Evolutionary conservation across 1,139 yeast genomes (phyloP), one percentile per base, ranked within the genome.

Genomic region (Suhomyces terraborum): DNA sequence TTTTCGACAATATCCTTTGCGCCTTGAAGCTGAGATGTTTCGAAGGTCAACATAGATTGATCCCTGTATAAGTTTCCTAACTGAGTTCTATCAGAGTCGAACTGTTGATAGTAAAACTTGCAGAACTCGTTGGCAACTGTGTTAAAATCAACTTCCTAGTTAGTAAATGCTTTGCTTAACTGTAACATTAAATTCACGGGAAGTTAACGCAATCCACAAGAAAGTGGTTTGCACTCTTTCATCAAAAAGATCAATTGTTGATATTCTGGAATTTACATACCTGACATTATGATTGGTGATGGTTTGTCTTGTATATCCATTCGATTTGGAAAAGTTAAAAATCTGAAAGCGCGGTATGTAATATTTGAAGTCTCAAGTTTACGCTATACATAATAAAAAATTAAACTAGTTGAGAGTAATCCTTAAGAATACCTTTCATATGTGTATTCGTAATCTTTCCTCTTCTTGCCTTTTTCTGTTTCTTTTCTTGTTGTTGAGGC

Each of bases 31-130:
- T 91, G 97, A 45, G 93, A 75, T 43, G 91, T 84, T 72, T 94
- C 98, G 59, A 93, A 93, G 35, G 98, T 93, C 69, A 94, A 77
- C 99, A 94, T 94, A 22, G 98, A 89, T 64, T 86, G 91, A 47
- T 88, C 96, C 65, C 98, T 85, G 82, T 93, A 93, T 58, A 93
- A 81, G 73, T 88, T 85, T 55, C 95, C 96, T 64, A 93, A 81
- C 67, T 88, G 94, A 46, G 88, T 67, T 76, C 98, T 87, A 69
- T 93, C 96, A 56, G 83, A 67, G 67, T 93, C 98, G 62, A 93
- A 93, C 69, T 88, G 95, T 66, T 88, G 86, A 80, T 93, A 93
- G 81, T 93, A 93, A 64, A 89, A 93, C 65, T 78, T 84, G 62
- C 96, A 88, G 74, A 91, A 91, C 69, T 89, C 95, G 64, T 84